Evolutionary conservation across 768 basidiomycete genomes (phyloP), one percentile per base, ranked within the genome.

Genomic region (Rhizopogon sp.): DNA sequence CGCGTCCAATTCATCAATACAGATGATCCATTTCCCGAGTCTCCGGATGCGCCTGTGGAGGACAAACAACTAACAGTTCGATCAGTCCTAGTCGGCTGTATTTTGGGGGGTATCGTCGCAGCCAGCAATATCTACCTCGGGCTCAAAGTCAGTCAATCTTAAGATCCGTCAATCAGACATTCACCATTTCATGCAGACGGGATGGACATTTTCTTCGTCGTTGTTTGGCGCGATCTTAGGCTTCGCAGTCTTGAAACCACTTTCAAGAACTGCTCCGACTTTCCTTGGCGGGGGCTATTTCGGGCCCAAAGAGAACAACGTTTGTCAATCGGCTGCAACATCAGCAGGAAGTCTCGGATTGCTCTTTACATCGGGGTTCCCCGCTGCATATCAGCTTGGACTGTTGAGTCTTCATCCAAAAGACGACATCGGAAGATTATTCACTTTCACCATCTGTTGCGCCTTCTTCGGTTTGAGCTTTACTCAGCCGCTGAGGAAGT

Each of bases 51-150:
- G n/a, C 60, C 64, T 1, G 77, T 62, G 8, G 75, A 74, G 39
- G 81, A 82, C 63, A 77, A 79, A 51, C 79, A 80, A 61, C 78
- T 2, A 52, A 80, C 59, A 1, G 52, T 80, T 57, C 72, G 79
- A 43, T 74, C 77, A 11, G 52, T 82, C 16, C 53, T 79, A 40
- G 75, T 78, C 39, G 78, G 79, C 55, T 77, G 74, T 59, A 58
- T 53, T 25, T 71, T 83, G 28, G 81, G 81, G 20, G 78, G 76
- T 43, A 60, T 83, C 70, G 79, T 83, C 31, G 79, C 79, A 44
- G 80, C 81, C 17, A 81, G 80, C 47, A 82, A 82, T 66, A 81
- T 85, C 57, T 84, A 84, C 62, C 77, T 85, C 17, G 83, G 84
- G 53, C 67, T 85, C 53, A 84, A 84, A 68, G 51, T 52, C 22